phyloP scores from a whole-genome alignment of 805 yeast species.

The Zygosaccharomyces bailii region DNA sequence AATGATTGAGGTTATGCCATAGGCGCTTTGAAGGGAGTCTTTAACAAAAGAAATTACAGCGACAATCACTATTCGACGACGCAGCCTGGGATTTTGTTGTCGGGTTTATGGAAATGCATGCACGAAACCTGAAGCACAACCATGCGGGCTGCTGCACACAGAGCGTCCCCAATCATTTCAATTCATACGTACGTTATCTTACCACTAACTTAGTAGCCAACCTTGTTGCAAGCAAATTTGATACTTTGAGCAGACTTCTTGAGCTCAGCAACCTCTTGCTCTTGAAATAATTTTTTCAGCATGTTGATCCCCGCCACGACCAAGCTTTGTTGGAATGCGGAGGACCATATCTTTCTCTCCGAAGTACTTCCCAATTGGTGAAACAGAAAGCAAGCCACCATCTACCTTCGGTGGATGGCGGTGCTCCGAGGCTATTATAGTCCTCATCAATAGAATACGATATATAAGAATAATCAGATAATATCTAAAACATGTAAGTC shows the following conservation, averaged over 20 bases:
- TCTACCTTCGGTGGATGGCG: too few species aligned
- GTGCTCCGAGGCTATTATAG: too few species aligned
- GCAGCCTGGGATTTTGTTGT: too few species aligned
- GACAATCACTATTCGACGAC: too few species aligned
- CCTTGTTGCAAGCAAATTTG: constrained; percentile 6
- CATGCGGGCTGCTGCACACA: too few species aligned
- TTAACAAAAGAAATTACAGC: too few species aligned
- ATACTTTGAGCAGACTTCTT: constrained; percentile 10
- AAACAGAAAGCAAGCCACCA: constrained; percentile 11
- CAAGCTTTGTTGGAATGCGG: constrained; percentile 12
- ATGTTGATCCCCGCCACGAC: constrained; percentile 11
- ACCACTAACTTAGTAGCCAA: not conserved
- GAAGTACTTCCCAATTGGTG: constrained; percentile 13
- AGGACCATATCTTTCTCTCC: constrained; percentile 12
- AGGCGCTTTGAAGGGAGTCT: too few species aligned
- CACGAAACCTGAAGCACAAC: not conserved
- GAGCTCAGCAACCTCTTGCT: constrained; percentile 8
- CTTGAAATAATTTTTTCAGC: constrained; percentile 9
- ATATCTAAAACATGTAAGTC: too few species aligned
- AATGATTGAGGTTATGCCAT: too few species aligned
- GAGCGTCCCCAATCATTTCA: not conserved
- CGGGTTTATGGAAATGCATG: not conserved
- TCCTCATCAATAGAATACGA: too few species aligned
- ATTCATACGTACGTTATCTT: not conserved
- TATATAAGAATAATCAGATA: too few species aligned